A percentile compares a stretch with the other conserved stretches of the same genome.
phyloP scores from a whole-genome alignment of 1,284 basidiomycete species.

The Rhodotorula sp. region DNA sequence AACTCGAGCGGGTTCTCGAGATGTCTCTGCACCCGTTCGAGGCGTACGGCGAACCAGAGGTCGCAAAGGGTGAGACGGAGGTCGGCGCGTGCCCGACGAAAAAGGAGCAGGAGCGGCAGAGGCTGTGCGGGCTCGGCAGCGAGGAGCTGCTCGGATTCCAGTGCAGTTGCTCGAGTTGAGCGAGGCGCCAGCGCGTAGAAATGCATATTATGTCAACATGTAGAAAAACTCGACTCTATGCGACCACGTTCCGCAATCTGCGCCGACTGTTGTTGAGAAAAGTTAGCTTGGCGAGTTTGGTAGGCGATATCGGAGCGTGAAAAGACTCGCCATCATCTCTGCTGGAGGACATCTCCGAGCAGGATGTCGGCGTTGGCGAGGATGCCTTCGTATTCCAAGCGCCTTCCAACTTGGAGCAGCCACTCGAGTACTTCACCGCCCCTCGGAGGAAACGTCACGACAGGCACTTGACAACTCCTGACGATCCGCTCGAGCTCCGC shows the following conservation, averaged over 20 bases:
- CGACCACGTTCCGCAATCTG: too few relatives aligned
- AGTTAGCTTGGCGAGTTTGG: too few relatives aligned
- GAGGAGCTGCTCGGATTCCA: conserved; percentile 80
- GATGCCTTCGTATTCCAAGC: conserved; percentile 37
- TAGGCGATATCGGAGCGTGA: too few relatives aligned
- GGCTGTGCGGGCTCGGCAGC: conserved; percentile 74
- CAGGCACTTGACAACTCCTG: conserved; percentile 17
- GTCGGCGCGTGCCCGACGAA: conserved; percentile 50
- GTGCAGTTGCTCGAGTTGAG: conserved; percentile 64
- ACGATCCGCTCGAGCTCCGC: conserved; percentile 30
- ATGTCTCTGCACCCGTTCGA: conserved; percentile 79
- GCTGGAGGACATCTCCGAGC: conserved; percentile 26
- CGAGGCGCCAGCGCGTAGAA: not conserved
- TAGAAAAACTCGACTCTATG: not conserved
- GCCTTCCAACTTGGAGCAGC: conserved; percentile 27
- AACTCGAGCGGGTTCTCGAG: conserved; percentile 72
- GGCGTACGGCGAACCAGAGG: conserved; percentile 68
- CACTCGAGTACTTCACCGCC: conserved; percentile 36
- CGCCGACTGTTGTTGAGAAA: too few relatives aligned
- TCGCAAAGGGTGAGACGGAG: conserved; percentile 49
- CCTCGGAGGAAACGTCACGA: conserved; percentile 9
- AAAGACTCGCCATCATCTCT: conserved; percentile 4
- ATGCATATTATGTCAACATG: not conserved
- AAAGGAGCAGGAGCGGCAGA: conserved; percentile 68
- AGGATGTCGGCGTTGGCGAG: conserved; percentile 33